A percentile compares a stretch with the other conserved stretches of the same genome.
phyloP scores from a whole-genome alignment of 2,329 filamentous ascomycete species.

The Botrytis pseudocinerea region DNA sequence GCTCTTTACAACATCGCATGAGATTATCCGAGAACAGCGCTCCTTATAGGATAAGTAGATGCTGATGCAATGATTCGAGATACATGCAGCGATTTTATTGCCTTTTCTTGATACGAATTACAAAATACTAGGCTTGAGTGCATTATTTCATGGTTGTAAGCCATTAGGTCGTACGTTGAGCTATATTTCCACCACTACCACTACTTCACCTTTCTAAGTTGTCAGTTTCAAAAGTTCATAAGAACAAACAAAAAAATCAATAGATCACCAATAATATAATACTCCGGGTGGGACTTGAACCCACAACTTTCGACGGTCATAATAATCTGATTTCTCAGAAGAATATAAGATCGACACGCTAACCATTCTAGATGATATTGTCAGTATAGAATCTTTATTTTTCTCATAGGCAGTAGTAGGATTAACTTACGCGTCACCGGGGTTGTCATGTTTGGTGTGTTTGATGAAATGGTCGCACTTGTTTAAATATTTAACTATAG shows the following conservation, averaged over 20 bases:
- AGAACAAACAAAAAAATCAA: not conserved
- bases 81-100: not conserved
- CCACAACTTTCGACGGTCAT: slow-evolving; percentile 28
- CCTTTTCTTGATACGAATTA: not conserved
- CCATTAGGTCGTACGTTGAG: not conserved
- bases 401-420: not conserved
- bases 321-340: slow-evolving; percentile 20
- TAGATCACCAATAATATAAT: not conserved
- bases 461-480: not conserved
- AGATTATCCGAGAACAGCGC: not conserved
- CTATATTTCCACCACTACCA: not conserved
- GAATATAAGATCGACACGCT: slow-evolving; percentile 32
- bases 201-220: not conserved
- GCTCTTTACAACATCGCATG: not conserved
- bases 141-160: not conserved
- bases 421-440: slow-evolving; percentile 21
- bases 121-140: no score
- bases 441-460: slow-evolving; percentile 16
- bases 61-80: not conserved
- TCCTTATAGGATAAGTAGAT: not conserved
- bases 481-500: not conserved
- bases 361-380: slow-evolving; percentile 26
- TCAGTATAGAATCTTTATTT: not conserved
- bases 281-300: slow-evolving; percentile 25
- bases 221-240: not conserved